A percentile compares a stretch with the other conserved stretches of the same genome.
These are phyloP conservation scores for Plantago ovata DNA, from an alignment of 257 asterid genomes.

Conservation along the genomic window DNA sequence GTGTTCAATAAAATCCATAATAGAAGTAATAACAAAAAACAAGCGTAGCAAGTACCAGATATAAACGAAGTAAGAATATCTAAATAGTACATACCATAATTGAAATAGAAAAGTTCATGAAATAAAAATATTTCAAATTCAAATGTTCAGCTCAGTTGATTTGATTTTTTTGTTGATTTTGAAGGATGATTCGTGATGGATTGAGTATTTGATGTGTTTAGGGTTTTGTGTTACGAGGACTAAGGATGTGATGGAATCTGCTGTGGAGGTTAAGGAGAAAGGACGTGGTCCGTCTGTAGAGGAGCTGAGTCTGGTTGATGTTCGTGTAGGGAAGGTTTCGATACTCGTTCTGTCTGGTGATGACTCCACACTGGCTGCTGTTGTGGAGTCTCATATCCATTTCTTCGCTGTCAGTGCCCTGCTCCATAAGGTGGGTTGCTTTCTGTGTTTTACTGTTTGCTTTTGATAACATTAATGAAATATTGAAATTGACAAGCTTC, in stretches of 20 bases:
- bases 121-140: no score
- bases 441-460: not conserved
- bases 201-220: not conserved
- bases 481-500: not conserved
- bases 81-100: no score
- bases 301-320: conserved; percentile 58
- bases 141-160: no score
- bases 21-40: no score
- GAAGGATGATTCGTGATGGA: not conserved
- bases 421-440: conserved; percentile 53
- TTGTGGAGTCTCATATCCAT: conserved; percentile 45
- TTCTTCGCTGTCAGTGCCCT: conserved; percentile 79
- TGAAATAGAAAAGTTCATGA: no score
- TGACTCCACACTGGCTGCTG: conserved; percentile 77
- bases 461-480: not conserved
- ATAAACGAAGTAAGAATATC: no score
- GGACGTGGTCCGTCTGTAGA: conserved; percentile 42
- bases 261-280: conserved; percentile 54
- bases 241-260: conserved; percentile 61
- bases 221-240: conserved; percentile 79
- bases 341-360: conserved; percentile 56
- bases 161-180: not conserved
- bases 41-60: no score
- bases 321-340: conserved; percentile 56
- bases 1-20: no score